Evolutionary conservation across 169 alveolate species (phyloP).

Genomic region (Babesia bigemina): DNA sequence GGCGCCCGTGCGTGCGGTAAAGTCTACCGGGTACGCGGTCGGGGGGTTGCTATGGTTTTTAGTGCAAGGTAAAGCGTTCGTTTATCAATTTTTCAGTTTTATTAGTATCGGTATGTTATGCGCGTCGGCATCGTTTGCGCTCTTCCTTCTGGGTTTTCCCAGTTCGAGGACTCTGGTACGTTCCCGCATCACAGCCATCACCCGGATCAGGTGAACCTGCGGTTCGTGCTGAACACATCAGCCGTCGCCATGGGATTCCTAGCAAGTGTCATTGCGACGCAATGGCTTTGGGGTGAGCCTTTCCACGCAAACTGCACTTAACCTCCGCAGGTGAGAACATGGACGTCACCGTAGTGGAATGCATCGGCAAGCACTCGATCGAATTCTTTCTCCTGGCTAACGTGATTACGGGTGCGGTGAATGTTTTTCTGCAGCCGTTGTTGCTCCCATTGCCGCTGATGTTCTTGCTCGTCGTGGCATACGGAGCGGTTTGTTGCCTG

Average conservation of each 20-base stretch:
- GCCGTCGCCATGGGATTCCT: not conserved
- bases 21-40: not conserved
- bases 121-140: slow-evolving; percentile 2
- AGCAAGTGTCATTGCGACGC: not conserved
- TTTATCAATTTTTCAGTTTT: not conserved
- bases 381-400: slow-evolving; percentile 45
- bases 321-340: slow-evolving; percentile 2
- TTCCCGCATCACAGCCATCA: not conserved
- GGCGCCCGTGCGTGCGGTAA: not conserved
- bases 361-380: slow-evolving; percentile 47
- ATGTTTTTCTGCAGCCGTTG: slow-evolving; percentile 35
- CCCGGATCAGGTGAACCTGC: not conserved
- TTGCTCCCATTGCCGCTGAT: slow-evolving; percentile 45
- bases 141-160: slow-evolving; percentile 17
- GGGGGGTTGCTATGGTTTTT: not conserved
- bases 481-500: slow-evolving; percentile 14
- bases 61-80: not conserved
- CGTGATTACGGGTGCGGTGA: slow-evolving; percentile 43
- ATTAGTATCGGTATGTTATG: not conserved
- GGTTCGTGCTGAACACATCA: slow-evolving; percentile 16
- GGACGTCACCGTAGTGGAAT: slow-evolving; percentile 11
- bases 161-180: slow-evolving; percentile 38
- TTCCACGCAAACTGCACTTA: not conserved
- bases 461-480: slow-evolving; percentile 18
- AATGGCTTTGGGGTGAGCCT: not conserved